Percentiles rank a stretch among this genome's conserved stretches.
These are phyloP conservation scores for Basidiobolus meristosporus DNA, from an alignment of 371 early-diverging fungal genomes.

Conservation along the genomic window DNA sequence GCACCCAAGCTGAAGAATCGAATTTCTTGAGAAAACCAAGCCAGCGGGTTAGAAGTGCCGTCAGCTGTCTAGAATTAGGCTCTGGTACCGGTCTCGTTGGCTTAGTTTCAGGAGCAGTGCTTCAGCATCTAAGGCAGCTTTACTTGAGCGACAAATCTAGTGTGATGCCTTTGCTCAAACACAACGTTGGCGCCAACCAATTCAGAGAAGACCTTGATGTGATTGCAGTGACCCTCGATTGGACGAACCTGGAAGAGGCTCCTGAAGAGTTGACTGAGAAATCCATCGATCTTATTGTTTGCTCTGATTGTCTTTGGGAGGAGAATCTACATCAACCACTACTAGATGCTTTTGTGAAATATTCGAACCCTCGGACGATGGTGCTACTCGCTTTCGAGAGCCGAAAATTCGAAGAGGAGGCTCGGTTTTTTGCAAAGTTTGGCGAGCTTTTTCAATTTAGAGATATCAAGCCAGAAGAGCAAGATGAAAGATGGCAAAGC, in stretches of 20 bases:
- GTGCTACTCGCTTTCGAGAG: slow-evolving; percentile 26
- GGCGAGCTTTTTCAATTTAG: slow-evolving; percentile 25
- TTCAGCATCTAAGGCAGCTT: slow-evolving; percentile 3
- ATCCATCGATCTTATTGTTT: slow-evolving; percentile 15
- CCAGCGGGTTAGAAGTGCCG: no score
- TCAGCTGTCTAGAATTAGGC: slow-evolving; percentile 17
- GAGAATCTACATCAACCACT: slow-evolving; percentile 16
- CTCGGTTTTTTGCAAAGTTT: slow-evolving; percentile 24
- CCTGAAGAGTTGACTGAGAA: neutral
- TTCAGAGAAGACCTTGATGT: neutral
- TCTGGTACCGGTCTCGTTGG: slow-evolving; percentile 29
- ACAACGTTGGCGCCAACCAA: slow-evolving; percentile 14
- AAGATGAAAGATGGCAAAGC: slow-evolving; percentile 21
- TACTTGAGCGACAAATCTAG: slow-evolving; percentile 18
- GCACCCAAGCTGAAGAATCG: neutral
- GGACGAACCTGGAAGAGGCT: slow-evolving; percentile 2
- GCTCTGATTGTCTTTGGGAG: slow-evolving; percentile 27
- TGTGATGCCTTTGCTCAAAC: slow-evolving; percentile 15
- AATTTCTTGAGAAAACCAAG: slow-evolving; percentile 4
- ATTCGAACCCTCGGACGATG: slow-evolving; percentile 8
- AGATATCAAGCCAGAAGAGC: slow-evolving; percentile 24
- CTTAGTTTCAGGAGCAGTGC: slow-evolving; percentile 12
- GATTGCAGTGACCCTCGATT: slow-evolving; percentile 1
- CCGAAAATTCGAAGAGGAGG: slow-evolving; percentile 29
- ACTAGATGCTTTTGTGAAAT: slow-evolving; percentile 15